Conservation (phyloP, 75 land plant species). For the Pseudotsuga menziesii region DNA sequence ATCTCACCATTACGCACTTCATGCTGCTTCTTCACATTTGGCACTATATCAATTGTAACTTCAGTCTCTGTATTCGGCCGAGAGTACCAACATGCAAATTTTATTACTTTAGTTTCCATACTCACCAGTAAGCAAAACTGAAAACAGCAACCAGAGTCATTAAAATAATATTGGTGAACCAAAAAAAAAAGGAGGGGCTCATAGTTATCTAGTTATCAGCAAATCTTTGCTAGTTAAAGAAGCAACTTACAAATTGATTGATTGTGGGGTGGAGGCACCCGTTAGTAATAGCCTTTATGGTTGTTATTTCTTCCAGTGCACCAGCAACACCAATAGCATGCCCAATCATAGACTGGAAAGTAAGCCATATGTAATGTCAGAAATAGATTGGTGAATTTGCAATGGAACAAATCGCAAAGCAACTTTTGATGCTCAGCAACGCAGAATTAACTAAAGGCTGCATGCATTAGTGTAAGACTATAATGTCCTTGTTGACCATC, state of each 20-base stretch:
- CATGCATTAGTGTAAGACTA: not conserved
- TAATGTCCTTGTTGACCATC: not conserved
- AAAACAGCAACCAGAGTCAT: too few species aligned
- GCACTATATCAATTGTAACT: too few species aligned
- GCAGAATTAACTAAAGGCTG: not conserved
- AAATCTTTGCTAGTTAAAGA: too few species aligned
- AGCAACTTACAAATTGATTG: conserved; percentile 39
- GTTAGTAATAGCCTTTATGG: conserved; percentile 53
- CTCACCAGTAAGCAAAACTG: too few species aligned
- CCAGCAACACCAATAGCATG: conserved; percentile 60
- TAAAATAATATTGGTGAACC: too few species aligned
- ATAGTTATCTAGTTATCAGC: too few species aligned
- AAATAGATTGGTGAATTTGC: not conserved
- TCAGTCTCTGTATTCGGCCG: too few species aligned
- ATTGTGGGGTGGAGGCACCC: conserved; percentile 58
- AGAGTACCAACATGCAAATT: too few species aligned
- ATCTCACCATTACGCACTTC: too few species aligned
- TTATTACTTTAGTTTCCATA: too few species aligned
- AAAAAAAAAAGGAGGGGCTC: too few species aligned
- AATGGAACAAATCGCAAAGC: not conserved
- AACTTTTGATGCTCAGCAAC: not conserved
- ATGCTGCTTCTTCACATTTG: too few species aligned
- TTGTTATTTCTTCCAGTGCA: conserved; percentile 60
- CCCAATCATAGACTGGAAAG: conserved; percentile 54
- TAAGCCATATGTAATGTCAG: not conserved